Evolutionary conservation across 2,329 filamentous ascomycete species (phyloP).

Genomic region (Aspergillus aculeatinus): DNA sequence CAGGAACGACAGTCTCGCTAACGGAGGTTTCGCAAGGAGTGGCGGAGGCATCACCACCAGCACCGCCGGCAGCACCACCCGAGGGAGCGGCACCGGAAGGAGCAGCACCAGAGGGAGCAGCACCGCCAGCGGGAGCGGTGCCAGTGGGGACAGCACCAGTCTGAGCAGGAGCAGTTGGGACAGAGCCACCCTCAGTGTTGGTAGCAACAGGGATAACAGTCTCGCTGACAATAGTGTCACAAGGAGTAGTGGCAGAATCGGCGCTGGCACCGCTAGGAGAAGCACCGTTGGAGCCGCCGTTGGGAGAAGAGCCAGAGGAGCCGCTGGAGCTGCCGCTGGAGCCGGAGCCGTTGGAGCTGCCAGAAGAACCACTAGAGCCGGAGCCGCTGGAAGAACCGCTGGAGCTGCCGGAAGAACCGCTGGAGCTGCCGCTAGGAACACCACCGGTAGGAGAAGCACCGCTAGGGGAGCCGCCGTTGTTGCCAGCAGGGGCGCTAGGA

Average conservation of each 20-base stretch:
- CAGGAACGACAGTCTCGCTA: conserved; percentile 12
- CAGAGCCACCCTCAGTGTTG: conserved; percentile 11
- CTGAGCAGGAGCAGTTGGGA: conserved; percentile 12
- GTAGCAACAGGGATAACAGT: conserved; percentile 14
- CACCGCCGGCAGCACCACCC: conserved; percentile 9
- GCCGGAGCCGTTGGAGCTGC: not conserved
- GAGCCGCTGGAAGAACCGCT: no score
- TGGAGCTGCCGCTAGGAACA: conserved; percentile 11
- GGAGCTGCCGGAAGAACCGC: not conserved
- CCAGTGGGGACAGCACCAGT: conserved; percentile 16
- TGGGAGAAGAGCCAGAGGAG: not conserved
- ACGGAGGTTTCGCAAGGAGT: conserved; percentile 14
- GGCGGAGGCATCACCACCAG: not conserved
- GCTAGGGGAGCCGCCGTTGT: not conserved
- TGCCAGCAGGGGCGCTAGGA: conserved; percentile 15
- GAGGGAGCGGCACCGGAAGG: not conserved
- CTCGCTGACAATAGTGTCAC: conserved; percentile 4
- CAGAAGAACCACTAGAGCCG: not conserved
- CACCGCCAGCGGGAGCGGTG: conserved; percentile 11
- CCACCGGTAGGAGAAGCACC: no score
- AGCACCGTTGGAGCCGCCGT: conserved; percentile 9
- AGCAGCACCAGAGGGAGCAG: conserved; percentile 16
- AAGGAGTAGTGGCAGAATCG: not conserved
- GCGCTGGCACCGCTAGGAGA: conserved; percentile 6
- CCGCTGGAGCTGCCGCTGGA: not conserved